phyloP scores from a whole-genome alignment of 2,329 filamentous ascomycete species.

The Teratosphaeria nubilosa region DNA sequence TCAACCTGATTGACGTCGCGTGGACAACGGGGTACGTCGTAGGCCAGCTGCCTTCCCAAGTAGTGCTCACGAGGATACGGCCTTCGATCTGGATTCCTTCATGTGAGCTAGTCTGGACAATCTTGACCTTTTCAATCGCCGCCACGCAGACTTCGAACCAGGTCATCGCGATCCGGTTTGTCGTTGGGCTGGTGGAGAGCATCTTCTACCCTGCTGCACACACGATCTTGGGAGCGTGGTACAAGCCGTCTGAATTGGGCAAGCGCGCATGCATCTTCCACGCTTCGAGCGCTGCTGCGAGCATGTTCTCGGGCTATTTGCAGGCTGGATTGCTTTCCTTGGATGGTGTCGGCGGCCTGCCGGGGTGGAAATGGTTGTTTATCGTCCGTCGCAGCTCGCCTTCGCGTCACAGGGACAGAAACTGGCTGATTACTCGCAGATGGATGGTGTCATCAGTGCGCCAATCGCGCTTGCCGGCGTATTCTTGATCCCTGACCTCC shows the following conservation, averaged over 20 bases:
- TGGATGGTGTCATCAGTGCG: constrained; percentile 45
- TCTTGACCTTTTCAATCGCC: constrained; percentile 38
- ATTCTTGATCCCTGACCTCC: constrained; percentile 40
- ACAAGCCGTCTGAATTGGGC: constrained; percentile 40
- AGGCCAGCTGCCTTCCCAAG: constrained; percentile 31
- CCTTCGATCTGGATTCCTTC: constrained; percentile 40
- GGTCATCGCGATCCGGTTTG: constrained; percentile 40
- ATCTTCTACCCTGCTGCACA: constrained; percentile 30
- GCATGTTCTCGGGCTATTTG: constrained; percentile 44
- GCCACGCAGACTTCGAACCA: constrained; percentile 33
- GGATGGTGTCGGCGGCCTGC: constrained; percentile 27
- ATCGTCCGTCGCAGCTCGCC: constrained; percentile 19
- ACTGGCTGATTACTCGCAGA: constrained; percentile 2
- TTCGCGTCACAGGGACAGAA: neutral
- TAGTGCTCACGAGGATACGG: constrained; percentile 40
- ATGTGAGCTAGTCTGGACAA: constrained; percentile 40
- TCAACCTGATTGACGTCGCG: constrained; percentile 46
- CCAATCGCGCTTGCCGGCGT: constrained; percentile 43
- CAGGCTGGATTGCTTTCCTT: constrained; percentile 45
- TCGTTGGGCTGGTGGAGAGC: constrained; percentile 41
- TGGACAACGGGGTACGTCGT: constrained; percentile 54
- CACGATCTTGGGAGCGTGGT: constrained; percentile 44
- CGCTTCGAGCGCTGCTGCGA: constrained; percentile 35
- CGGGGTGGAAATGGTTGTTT: constrained; percentile 45
- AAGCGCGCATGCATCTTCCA: constrained; percentile 46